Evolutionary conservation across 2,329 filamentous ascomycete species (phyloP), one percentile per base, ranked within the genome.

Genomic region (Colletotrichum coccodes): DNA sequence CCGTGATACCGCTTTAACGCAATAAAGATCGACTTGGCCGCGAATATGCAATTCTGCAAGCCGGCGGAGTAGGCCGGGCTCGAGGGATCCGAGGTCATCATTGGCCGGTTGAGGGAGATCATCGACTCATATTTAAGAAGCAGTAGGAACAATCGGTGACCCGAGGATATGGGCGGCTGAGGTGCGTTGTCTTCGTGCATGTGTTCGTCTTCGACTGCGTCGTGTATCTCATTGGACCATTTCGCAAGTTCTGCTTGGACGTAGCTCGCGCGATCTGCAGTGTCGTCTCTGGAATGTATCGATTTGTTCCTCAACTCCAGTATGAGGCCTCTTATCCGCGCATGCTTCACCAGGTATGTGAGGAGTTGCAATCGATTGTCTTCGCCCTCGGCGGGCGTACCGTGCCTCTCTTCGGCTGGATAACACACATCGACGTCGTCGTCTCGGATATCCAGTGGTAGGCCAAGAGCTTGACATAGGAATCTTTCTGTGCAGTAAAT

Each of bases 391-490:
- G 42, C 5, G 1, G 53, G 49, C n/a, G 52, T 67, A 28, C 71
- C 66, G 68, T 88, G 86, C 2, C 74, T 75, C 71, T 89, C 86
- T 3, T 82, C 75, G 0, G 81, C 82, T 0, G 84, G 85, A 64
- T 86, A 86, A 70, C 87, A 89, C 1, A 89, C 87, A 71, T 89
- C 87, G 6, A 89, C 76, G 64, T 89, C 87, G 49, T 88, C 84
- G 68, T 89, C 87, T 58, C 83, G 82, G 12, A 90, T 84, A 23
- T 84, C 83, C 1, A 89, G 76, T 0, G 87, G 87, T 0, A 88
- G 77, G 0, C 87, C 87, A 2, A 89, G 80, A 0, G 86, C 86
- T 53, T 89, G 87, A 9, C 84, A 87, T 0, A 89, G 78, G 64
- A 87, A 84, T 52, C 87, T 79, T 49, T 89, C 87, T 0, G 88